phyloP scores from a whole-genome alignment of 345 rosid species.

The Microthlaspi erraticum region DNA sequence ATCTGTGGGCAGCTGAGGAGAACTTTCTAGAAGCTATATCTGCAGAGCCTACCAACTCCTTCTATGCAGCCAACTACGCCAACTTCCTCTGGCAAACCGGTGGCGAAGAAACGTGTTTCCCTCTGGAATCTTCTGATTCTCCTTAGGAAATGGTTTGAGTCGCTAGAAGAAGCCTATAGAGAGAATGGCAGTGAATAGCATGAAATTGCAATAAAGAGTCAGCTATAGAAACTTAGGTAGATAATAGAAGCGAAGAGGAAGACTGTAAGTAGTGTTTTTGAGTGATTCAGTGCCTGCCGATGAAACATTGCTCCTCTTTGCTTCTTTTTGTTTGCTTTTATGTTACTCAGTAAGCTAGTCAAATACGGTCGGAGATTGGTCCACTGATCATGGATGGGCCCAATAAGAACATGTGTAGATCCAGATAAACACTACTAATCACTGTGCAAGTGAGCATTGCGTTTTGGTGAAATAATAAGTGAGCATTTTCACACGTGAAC shows the following conservation, averaged over 20 bases:
- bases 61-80: conserved; percentile 66
- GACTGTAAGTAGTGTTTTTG: conserved; percentile 35
- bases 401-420: conserved; percentile 34
- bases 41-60: conserved; percentile 56
- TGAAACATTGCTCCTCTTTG: conserved; percentile 19
- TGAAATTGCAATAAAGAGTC: conserved; percentile 19
- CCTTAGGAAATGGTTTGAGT: conserved; percentile 37
- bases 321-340: background rate
- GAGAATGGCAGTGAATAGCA: conserved; percentile 11
- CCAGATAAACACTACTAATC: conserved; percentile 11
- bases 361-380: conserved; percentile 7
- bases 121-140: conserved; percentile 44
- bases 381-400: background rate
- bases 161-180: background rate
- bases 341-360: conserved; percentile 8
- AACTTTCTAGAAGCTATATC: conserved; percentile 64
- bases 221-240: conserved; percentile 24
- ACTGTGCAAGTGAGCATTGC: conserved; percentile 25
- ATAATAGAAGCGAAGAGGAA: conserved; percentile 27
- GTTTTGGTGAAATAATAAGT: conserved; percentile 12
- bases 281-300: conserved; percentile 25
- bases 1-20: conserved; percentile 80
- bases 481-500: too few species aligned
- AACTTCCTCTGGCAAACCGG: conserved; percentile 78
- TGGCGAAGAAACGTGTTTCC: conserved; percentile 72